phyloP scores from a whole-genome alignment of 169 alveolate species.

The Plasmodium vinckei region DNA sequence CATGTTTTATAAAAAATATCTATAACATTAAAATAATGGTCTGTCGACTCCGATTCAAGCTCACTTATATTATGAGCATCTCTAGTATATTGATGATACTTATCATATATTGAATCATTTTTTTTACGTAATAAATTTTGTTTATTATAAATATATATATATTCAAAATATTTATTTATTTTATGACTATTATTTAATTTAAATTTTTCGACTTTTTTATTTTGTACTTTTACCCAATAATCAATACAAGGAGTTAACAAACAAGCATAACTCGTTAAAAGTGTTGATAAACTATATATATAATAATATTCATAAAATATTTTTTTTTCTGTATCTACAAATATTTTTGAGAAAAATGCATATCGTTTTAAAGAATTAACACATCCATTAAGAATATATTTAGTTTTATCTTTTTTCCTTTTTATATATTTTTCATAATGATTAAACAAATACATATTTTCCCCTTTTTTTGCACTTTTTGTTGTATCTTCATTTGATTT shows the following conservation, averaged over 20 bases:
- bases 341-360: conserved; percentile 74
- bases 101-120: conserved; percentile 76
- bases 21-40: conserved; percentile 68
- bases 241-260: conserved; percentile 59
- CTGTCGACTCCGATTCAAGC: conserved; percentile 52
- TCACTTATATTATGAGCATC: conserved; percentile 31
- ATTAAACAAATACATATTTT: conserved; percentile 69
- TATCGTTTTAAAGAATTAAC: conserved; percentile 47
- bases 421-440: conserved; percentile 74
- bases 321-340: conserved; percentile 54
- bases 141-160: conserved; percentile 31
- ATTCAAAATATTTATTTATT: conserved; percentile 57
- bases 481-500: background rate
- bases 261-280: conserved; percentile 64
- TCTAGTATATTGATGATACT: conserved; percentile 64
- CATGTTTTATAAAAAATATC: conserved; percentile 66
- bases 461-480: conserved; percentile 33
- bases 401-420: conserved; percentile 62
- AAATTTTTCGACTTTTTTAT: conserved; percentile 62
- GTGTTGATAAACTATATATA: conserved; percentile 60
- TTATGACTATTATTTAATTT: conserved; percentile 39
- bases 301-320: conserved; percentile 71
- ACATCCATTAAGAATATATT: conserved; percentile 35
- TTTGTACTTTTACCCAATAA: conserved; percentile 38
- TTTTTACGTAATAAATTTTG: conserved; percentile 53